Conservation (phyloP, 192 early-diverging fungal species). For the Glomus cerebriforme region DNA sequence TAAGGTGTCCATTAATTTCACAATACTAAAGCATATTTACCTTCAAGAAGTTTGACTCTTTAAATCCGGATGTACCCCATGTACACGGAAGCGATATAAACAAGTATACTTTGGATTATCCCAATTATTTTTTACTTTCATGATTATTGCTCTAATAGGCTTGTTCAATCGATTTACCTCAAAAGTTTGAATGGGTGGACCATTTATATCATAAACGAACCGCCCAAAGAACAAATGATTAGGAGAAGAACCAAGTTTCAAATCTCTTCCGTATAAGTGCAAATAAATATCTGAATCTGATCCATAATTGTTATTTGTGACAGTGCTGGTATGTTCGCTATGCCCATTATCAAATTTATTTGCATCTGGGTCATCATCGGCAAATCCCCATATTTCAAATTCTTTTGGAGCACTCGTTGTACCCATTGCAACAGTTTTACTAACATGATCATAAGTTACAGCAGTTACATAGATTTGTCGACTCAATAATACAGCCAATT, state of each 20-base stretch:
- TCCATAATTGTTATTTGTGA: not conserved
- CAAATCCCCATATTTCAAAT: conserved; percentile 64
- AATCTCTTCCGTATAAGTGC: not conserved
- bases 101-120: conserved; percentile 71
- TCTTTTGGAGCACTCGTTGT: conserved; percentile 62
- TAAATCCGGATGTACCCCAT: not conserved
- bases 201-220: conserved; percentile 25
- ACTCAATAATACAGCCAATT: conserved; percentile 63
- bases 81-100: conserved; percentile 74
- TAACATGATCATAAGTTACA: conserved; percentile 72
- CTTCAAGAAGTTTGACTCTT: not conserved
- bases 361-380: not conserved
- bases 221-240: conserved; percentile 11
- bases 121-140: conserved; percentile 71
- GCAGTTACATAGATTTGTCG: conserved; percentile 57
- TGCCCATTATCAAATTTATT: not conserved
- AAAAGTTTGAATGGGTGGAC: conserved; percentile 19
- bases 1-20: no score
- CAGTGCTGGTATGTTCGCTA: not conserved
- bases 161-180: conserved; percentile 34
- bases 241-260: conserved; percentile 22
- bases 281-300: conserved; percentile 15
- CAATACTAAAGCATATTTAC: not conserved
- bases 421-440: conserved; percentile 56
- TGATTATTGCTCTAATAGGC: conserved; percentile 50